Base-by-base conservation (phyloP, 2,329 filamentous ascomycete genomes). In the Salinomyces thailandicus region DNA sequence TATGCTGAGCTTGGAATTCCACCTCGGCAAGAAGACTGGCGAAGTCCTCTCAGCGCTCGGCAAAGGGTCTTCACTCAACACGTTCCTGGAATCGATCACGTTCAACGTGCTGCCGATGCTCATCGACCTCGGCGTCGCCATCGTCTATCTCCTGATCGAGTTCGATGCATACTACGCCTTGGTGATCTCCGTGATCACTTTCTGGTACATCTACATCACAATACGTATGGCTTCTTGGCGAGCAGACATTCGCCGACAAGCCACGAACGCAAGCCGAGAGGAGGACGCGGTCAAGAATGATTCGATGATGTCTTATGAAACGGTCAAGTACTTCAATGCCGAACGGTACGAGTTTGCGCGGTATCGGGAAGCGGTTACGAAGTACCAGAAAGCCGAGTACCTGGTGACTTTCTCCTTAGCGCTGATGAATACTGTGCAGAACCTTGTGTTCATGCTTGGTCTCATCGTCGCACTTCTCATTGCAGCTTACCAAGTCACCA, bases 211-310 rank as follows among this genome's bases (percentile, higher is more conserved):
- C 36, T 94, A 94, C 62, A 75, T 96, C 55, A 98, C 91, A 5
- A 85, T 98, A 50, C 84, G 87, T 46, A 86, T 98, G 81, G 89
- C 91, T 12, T 82, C 89, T 43, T 94, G 86, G 67, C 75, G 91
- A 50, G 85, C 87, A 5, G 85, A 93, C 52, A 85, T 94, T 52
- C 78, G 91, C 51, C 76, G 91, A 42, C 77, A 89, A 54, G 95
- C 95, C 81, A 89, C 89, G 34, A 96, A 95, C 57, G 85, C 86
- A 11, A 86, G 91, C 49, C 75, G 91, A 45, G 86, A 95, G 62
- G 86, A 95, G 62, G 89, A 95, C 61, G 91, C 91, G 5, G 86
- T 96, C 49, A 96, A 96, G 71, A 96, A 95, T 57, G 91, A 98
- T 60, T 96, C 91, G 0, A 91, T 98, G 67, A 86, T 91, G 44